These are phyloP conservation scores for Starmera caribaea DNA, from an alignment of 805 yeast species.

Conservation along the genomic window DNA sequence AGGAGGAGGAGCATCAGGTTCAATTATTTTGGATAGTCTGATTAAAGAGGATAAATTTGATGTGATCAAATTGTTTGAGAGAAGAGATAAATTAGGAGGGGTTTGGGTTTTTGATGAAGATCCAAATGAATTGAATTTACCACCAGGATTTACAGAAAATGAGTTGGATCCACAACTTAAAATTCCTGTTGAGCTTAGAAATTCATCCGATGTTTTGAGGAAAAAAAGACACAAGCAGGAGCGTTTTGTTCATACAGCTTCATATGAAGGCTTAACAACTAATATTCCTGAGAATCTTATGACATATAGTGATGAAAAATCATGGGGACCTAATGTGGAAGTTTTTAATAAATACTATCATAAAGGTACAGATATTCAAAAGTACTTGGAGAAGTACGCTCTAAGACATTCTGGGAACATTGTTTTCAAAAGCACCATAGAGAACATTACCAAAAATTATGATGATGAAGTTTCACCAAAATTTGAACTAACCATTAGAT, in stretches of 20 bases:
- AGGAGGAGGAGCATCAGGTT: conserved; percentile 46
- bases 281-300: conserved; percentile 34
- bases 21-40: conserved; percentile 30
- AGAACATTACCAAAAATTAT: conserved; percentile 22
- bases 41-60: conserved; percentile 25
- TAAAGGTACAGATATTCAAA: conserved; percentile 39
- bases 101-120: conserved; percentile 29
- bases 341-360: conserved; percentile 33
- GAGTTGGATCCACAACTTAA: conserved; percentile 20
- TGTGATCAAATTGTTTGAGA: conserved; percentile 29
- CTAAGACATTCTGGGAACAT: conserved; percentile 18
- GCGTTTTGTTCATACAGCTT: conserved; percentile 22
- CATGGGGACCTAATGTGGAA: conserved; percentile 22
- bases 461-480: conserved; percentile 5
- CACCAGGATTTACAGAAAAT: conserved; percentile 18
- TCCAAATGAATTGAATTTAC: conserved; percentile 13
- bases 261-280: conserved; percentile 23
- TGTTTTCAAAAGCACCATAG: conserved; percentile 27
- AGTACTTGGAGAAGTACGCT: conserved; percentile 44
- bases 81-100: conserved; percentile 32
- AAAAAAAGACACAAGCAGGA: conserved; percentile 7
- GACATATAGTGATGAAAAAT: conserved; percentile 32
- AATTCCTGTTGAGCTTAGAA: conserved; percentile 3
- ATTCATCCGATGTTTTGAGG: neutral
- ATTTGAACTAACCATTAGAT: conserved; percentile 24